These are phyloP conservation scores for Suillus subaureus DNA, from an alignment of 768 basidiomycete genomes.

Conservation along the genomic window DNA sequence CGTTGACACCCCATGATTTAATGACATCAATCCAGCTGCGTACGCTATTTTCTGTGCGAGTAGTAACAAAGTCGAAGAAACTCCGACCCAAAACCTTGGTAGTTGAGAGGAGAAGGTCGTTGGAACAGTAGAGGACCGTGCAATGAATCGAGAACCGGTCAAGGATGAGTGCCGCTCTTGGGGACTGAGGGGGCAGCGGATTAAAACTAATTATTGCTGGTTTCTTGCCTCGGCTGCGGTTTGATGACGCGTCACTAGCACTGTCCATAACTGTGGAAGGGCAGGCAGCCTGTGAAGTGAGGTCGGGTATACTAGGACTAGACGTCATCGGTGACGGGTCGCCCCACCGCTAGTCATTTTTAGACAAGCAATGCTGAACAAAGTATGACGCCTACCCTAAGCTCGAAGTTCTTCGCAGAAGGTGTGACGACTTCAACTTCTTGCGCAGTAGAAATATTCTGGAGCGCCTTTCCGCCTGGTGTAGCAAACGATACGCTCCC, in stretches of 20 bases:
- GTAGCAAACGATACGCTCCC: slow-evolving; percentile 80
- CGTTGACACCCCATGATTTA: slow-evolving; percentile 85
- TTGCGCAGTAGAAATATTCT: slow-evolving; percentile 82
- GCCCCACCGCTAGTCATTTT: slow-evolving; percentile 57
- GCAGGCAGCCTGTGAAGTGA: slow-evolving; percentile 15
- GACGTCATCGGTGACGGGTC: slow-evolving; percentile 68
- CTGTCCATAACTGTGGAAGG: neutral
- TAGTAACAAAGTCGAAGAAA: slow-evolving; percentile 77
- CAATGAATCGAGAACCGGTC: slow-evolving; percentile 73
- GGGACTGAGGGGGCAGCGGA: slow-evolving; percentile 68
- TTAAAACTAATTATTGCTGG: slow-evolving; percentile 50
- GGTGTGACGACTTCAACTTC: slow-evolving; percentile 78
- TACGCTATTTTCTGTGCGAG: slow-evolving; percentile 65
- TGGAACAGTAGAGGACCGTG: slow-evolving; percentile 71
- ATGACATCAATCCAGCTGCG: slow-evolving; percentile 75
- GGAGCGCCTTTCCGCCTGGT: slow-evolving; percentile 73
- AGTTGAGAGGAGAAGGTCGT: slow-evolving; percentile 65
- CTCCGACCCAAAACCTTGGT: slow-evolving; percentile 60
- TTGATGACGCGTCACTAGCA: slow-evolving; percentile 7
- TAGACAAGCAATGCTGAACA: slow-evolving; percentile 9
- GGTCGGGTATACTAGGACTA: slow-evolving; percentile 39
- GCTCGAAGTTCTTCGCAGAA: slow-evolving; percentile 52
- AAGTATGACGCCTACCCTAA: slow-evolving; percentile 42
- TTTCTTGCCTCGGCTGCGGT: slow-evolving; percentile 4
- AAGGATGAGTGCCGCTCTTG: slow-evolving; percentile 79